Base-by-base conservation (phyloP, 2,329 filamentous ascomycete genomes). In the Chaetothyriales sp. region DNA sequence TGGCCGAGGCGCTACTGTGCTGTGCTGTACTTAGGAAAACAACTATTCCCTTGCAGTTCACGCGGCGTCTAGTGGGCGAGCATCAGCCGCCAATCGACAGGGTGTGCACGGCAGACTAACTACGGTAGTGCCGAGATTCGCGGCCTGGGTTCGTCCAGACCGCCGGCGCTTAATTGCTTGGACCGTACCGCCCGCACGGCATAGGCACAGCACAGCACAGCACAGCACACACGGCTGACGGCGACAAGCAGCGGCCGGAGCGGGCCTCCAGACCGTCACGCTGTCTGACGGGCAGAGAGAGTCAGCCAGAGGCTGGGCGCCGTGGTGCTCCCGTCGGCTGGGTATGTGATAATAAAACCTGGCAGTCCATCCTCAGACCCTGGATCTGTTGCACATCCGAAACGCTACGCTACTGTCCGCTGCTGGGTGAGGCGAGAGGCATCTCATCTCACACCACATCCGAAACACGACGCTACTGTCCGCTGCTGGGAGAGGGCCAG, bases 391-490 rank as follows among this genome's bases (percentile, higher is more conserved):
- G 33, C 33, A 40, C 33, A 40, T 40, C 33, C 33, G 33, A 40
- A 40, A 40, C 33, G 15, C 33, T 6, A 40, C 33, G 13, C 33
- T 15, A 15, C 33, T 40, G 33, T 40, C 33, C 15, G 13, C 33
- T 40, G 33, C 13, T 40, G 33, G 10, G 4, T 40, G 33, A 40
- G 22, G 10, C 33, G 33, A 40, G 33, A 15, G 29, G 8, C 9
- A 37, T 51, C 51, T 43, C 51, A 18, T 48, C 43, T 43, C 22
- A 18, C 50, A 53, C 19, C 52, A 44, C 45, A 13, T 40, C 33
- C 33, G 33, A 40, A 40, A 40, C 33, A 40, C 33, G 3, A 40
- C 33, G 13, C 33, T 15, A 15, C 33, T 40, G 33, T 40, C 33
- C 15, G 13, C 33, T 40, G 33, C 13, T 40, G 33, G 10, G 4